Evolutionary conservation across 225 moss, liverwort and hornwort genomes (phyloP), one percentile per base, ranked within the genome.

Genomic region (Bryum argenteum): DNA sequence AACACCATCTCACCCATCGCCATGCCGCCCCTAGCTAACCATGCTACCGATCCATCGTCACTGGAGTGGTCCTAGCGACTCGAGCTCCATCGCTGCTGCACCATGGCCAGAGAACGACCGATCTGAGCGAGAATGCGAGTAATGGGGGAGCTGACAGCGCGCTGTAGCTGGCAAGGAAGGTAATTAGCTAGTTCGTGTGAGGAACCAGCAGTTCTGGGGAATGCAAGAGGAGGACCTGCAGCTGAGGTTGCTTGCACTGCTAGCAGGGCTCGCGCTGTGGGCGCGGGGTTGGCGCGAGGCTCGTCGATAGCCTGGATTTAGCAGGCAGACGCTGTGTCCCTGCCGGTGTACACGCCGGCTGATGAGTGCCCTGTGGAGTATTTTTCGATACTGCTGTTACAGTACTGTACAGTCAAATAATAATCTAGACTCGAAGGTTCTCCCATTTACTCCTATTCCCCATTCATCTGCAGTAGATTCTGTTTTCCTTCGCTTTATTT

Each of bases 1-100:
- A 75, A 12, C 63, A 44, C 62, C 52, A 79, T 43, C n/a, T 62
- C 62, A 11, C 61, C 53, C 71, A 24, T 66, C 58, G 17, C 38
- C 81, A 73, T 77, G 1, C 21, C 21, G 10, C 15, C 65, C 33
- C 33, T 33, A 26, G 42, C 33, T 65, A 68, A 16, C 57, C 74
- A 65, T 16, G 21, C 8, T 47, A 56, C 45, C 43, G 20, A 48
- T 17, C 48, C 74, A 13, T 56, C n/a, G 16, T 6, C 17, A 48
- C 48, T 15, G 5, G 45, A 5, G 45, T 14, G 15, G 14, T 5
- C 15, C 45, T 47, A 47, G 45, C 6, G 17, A 48, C 48, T 48
- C 17, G 12, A 17, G 17, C 48, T 8, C 17, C 48, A 48, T 48
- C 48, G 48, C 17, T 48, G 48, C 48, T 15, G 6, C 48, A 48